Conservation (phyloP, 1,284 basidiomycete genomes). For the Schizophyllum commune region DNA sequence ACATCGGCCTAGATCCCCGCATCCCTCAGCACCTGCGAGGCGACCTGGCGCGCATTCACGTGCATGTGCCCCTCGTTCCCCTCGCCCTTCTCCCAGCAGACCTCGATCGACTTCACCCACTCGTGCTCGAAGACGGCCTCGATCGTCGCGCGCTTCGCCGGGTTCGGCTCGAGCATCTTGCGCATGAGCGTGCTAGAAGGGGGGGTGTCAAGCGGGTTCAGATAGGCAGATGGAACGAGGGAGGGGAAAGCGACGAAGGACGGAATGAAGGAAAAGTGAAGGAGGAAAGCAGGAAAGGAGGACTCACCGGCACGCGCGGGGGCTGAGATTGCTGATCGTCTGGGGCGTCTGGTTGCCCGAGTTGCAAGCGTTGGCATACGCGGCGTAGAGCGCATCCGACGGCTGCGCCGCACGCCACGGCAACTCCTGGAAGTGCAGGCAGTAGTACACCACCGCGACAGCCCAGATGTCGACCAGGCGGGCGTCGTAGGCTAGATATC, state of each 20-base stretch:
- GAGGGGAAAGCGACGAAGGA: too few relatives aligned
- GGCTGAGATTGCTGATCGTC: conserved; percentile 84
- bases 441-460: conserved; percentile 95
- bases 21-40: conserved; percentile 23
- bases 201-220: too few relatives aligned
- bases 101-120: conserved; percentile 78
- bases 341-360: conserved; percentile 16
- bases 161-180: conserved; percentile 95
- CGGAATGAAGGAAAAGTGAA: not conserved
- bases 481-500: conserved; percentile 82
- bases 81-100: conserved; percentile 50
- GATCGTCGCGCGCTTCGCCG: conserved; percentile 70
- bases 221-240: too few relatives aligned
- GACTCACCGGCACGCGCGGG: conserved; percentile 67
- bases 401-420: conserved; percentile 94
- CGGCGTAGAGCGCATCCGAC: conserved; percentile 76
- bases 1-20: not conserved
- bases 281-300: not conserved
- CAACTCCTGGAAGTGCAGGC: conserved; percentile 93
- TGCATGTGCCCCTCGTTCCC: conserved; percentile 59
- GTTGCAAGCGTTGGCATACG: conserved; percentile 58
- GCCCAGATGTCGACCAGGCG: conserved; percentile 98
- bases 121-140: conserved; percentile 81
- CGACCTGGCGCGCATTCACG: conserved; percentile 49
- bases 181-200: conserved; percentile 54